phyloP scores from a whole-genome alignment of 2,329 filamentous ascomycete genomes.

The Fusarium albosuccineum region DNA sequence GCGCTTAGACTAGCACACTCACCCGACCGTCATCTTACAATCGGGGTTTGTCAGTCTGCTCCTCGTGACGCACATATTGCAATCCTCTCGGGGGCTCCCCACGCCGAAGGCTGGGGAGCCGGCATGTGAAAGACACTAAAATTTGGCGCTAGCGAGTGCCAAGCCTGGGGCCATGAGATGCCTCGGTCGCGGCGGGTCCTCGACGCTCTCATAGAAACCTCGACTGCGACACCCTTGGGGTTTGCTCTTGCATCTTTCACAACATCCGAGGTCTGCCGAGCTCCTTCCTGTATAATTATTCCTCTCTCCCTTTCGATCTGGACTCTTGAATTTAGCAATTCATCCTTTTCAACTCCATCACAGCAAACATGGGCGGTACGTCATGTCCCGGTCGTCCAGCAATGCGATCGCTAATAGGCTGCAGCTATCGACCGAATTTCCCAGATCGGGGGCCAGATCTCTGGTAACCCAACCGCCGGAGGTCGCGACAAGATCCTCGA shows the following conservation, averaged over 20 bases:
- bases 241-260: constrained; percentile 31
- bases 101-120: constrained; percentile 45
- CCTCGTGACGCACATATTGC: constrained; percentile 39
- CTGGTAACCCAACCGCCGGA: constrained; percentile 68
- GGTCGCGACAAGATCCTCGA: constrained; percentile 70
- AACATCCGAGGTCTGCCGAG: constrained; percentile 47
- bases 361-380: constrained; percentile 53
- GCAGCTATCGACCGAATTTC: constrained; percentile 70
- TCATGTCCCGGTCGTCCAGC: not conserved
- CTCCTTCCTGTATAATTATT: constrained; percentile 36
- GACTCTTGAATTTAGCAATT: too few relatives aligned
- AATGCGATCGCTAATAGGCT: constrained; percentile 20
- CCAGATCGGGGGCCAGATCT: constrained; percentile 73
- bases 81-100: constrained; percentile 30
- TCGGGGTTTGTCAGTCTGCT: constrained; percentile 10
- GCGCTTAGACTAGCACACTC: constrained; percentile 8
- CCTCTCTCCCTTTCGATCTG: not conserved
- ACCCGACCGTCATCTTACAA: constrained; percentile 22
- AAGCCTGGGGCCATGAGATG: constrained; percentile 46
- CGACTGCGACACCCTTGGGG: constrained; percentile 28
- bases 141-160: constrained; percentile 39
- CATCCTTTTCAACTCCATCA: too few relatives aligned
- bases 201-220: constrained; percentile 26
- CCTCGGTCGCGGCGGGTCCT: constrained; percentile 50
- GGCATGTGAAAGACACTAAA: constrained; percentile 51